phyloP scores from a whole-genome alignment of 768 basidiomycete genomes.

The Serendipita sp. region DNA sequence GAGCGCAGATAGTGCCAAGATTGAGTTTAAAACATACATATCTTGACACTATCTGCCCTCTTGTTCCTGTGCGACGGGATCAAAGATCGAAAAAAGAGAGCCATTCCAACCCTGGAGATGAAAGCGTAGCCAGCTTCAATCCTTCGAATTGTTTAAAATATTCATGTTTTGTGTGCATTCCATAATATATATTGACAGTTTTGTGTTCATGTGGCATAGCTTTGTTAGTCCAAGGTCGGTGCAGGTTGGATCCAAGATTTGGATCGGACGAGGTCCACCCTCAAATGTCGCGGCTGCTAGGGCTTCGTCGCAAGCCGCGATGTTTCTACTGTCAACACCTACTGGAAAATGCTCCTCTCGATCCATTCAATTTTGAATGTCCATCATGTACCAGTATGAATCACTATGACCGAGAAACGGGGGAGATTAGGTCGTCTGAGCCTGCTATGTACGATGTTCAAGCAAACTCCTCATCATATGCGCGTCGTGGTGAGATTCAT shows the following conservation, averaged over 20 bases:
- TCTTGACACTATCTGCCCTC: background rate
- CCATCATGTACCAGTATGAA: background rate
- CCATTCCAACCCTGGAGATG: background rate
- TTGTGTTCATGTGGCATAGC: background rate
- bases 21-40: background rate
- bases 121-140: background rate
- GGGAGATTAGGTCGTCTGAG: background rate
- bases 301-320: background rate
- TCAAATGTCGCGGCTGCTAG: background rate
- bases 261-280: background rate
- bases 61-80: background rate
- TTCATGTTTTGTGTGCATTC: background rate
- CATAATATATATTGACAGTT: background rate
- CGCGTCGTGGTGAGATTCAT: background rate
- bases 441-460: background rate
- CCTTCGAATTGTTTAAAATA: background rate
- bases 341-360: background rate
- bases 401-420: background rate
- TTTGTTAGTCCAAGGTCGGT: no score
- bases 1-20: background rate
- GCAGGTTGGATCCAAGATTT: no score
- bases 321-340: conserved; percentile 3
- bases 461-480: background rate
- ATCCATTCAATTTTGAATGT: background rate
- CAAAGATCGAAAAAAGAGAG: background rate